Base-by-base conservation (phyloP, 2,329 filamentous ascomycete genomes). In the Sarocladium oryzae region DNA sequence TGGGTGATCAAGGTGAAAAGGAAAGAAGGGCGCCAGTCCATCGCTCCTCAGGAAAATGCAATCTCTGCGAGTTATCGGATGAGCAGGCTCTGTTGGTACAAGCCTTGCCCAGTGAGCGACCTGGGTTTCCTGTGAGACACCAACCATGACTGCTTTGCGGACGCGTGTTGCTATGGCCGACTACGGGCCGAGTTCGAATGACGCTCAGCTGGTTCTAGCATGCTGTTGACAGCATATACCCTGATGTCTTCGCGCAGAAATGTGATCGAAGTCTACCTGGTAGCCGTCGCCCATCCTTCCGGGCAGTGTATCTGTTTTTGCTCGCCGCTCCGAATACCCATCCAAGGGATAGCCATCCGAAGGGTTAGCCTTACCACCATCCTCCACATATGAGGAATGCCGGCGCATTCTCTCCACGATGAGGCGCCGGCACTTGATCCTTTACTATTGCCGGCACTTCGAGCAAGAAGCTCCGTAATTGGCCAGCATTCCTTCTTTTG, bases 331-430 rank as follows among this genome's bases (percentile, higher is more conserved):
- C 40, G 40, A 43, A n/a, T 11, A 33, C 26, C 9, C 10, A 16
- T 24, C 15, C 24, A 48, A 48, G 43, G 43, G 43, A 48, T 48
- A 26, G n/a, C 26, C 10, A 18, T 33, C 8, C 33, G 26, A 48
- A 21, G 26, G 28, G 43, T 24, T 21, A 6, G 9, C 43, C 20
- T 23, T 10, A 21, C 16, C 26, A 20, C 15, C 16, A 10, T 9
- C 43, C 15, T 48, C 43, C 43, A 48, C 43, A 21, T 15, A 32
- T 4, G 10, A 33, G 43, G 43, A 48, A 48, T 48, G 43, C 43
- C 16, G 33, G 26, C 43, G 43, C 43, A 48, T 48, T 33, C 43
- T 32, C 28, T 10, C 43, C 43, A 16, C 43, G 28, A 33, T 32
- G 26, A 7, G n/a, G n/a, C 43, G n/a, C n/a, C n/a, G 43, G 43